These are phyloP conservation scores for Globisporangium ultimum DNA, from an alignment of 352 stramenopile species.

Conservation along the genomic window DNA sequence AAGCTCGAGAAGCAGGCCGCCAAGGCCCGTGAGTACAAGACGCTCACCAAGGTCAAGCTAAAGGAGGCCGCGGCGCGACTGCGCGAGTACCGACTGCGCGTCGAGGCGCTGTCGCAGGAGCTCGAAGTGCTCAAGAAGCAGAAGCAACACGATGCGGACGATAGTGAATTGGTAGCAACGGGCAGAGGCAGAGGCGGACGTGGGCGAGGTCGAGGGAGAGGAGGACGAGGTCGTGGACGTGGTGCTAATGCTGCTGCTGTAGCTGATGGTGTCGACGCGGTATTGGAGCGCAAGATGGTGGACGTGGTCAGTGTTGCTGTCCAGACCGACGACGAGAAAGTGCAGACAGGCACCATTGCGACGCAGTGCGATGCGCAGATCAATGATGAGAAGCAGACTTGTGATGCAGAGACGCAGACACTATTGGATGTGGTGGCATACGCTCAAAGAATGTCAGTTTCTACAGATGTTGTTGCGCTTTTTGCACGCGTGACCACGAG, in stretches of 20 bases:
- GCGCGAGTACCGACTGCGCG: slow-evolving; percentile 46
- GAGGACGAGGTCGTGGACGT: slow-evolving; percentile 2
- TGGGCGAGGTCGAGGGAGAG: slow-evolving; percentile 2
- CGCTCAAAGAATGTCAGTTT: no score
- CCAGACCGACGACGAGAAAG: no score
- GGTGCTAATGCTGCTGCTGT: neutral
- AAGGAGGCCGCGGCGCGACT: slow-evolving; percentile 60
- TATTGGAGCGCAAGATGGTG: neutral
- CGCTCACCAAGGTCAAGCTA: slow-evolving; percentile 57
- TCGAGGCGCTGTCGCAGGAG: slow-evolving; percentile 3
- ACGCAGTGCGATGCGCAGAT: neutral
- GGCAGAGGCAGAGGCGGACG: slow-evolving; percentile 5
- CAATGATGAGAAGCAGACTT: neutral
- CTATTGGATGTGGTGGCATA: neutral
- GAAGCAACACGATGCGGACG: slow-evolving; percentile 11
- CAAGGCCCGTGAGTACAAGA: slow-evolving; percentile 43
- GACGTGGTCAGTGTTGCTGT: neutral
- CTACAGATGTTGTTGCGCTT: no score
- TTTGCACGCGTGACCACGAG: neutral
- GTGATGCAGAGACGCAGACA: neutral
- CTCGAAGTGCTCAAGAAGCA: slow-evolving; percentile 40
- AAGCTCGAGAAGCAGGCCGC: slow-evolving; percentile 37
- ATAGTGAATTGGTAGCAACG: slow-evolving; percentile 9
- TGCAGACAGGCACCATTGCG: neutral
- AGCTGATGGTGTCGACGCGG: neutral